Evolutionary conservation across 805 yeast genomes (phyloP), one percentile per base, ranked within the genome.

Genomic region (Osmozyma mogii): DNA sequence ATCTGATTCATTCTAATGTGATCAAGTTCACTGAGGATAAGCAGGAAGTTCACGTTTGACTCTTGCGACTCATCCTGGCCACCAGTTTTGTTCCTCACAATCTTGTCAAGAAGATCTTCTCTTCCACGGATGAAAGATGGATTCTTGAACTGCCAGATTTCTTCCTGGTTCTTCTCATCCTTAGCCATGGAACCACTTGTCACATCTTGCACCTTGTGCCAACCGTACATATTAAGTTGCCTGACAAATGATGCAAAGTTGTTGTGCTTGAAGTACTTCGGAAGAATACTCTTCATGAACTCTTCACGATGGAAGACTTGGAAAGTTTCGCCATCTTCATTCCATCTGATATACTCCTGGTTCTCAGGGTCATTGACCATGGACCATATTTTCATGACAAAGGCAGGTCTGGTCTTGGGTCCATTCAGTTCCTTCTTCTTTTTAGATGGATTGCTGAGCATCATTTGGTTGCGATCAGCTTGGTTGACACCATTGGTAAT

Each of bases 181-280:
- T 49, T 49, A 27, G 44, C 67, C 35, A 77, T 57, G 4, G 88
- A 70, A 3, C 94, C 96, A 15, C 81, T 70, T 34, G 61, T 82
- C 14, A 88, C 75, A 56, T 92, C 97, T 56, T 92, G 98, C 4
- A 92, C 92, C 57, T 92, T 92, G 61, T 88, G 97, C 96, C 96
- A 92, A 8, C 98, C 98, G 52, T 92, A 92, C 98, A 92, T 89
- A 58, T 89, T 89, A 47, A 89, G 67, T 52, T 89, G 98, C 38
- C 98, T 75, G 10, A 92, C 97, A 67, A 92, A 92, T 18, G 92
- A 78, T 13, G 97, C 94, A 58, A 92, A 88, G 52, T 92, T 89
- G 37, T 84, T 80, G 58, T 92, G 98, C 54, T 92, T 92, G 67
- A 88, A 92, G 59, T 85, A 92, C 48, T 78, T 78, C 4, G 99